Evolutionary conservation across 108 stramenopile genomes (phyloP).

Genomic region (Conticribra weissflogii): DNA sequence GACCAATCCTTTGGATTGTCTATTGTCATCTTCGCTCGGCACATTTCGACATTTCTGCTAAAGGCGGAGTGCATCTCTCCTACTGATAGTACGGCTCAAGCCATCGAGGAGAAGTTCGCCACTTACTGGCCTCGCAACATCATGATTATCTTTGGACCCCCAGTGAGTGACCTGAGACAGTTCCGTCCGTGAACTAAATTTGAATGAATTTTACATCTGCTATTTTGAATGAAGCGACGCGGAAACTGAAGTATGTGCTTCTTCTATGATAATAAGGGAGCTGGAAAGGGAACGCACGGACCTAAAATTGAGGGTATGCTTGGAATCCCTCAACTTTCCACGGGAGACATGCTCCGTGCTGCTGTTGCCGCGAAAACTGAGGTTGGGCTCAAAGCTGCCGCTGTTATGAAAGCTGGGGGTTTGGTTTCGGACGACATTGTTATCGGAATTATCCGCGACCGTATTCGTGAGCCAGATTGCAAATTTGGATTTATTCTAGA

Average conservation of each 20-base stretch:
- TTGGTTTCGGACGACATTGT: constrained; percentile 97
- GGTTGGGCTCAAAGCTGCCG: constrained; percentile 95
- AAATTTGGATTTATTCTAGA: constrained; percentile 97
- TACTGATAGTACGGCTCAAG: constrained; percentile 43
- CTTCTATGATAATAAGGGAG: constrained; percentile 21
- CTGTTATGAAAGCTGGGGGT: constrained; percentile 97
- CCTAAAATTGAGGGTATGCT: constrained; percentile 88
- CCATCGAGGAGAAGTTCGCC: constrained; percentile 80
- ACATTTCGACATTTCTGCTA: not conserved
- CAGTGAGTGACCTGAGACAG: constrained; percentile 9
- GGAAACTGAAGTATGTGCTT: too few species aligned
- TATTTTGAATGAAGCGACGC: too few species aligned
- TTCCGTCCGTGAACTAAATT: not conserved
- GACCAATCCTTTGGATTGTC: not conserved
- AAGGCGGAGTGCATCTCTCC: constrained; percentile 26
- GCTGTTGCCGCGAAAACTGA: constrained; percentile 96
- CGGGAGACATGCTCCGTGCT: constrained; percentile 99
- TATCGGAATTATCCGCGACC: constrained; percentile 94
- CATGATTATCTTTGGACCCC: constrained; percentile 65
- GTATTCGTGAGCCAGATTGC: constrained; percentile 92
- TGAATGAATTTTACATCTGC: too few species aligned
- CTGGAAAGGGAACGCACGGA: constrained; percentile 90
- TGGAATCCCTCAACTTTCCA: constrained; percentile 89
- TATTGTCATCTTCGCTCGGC: not conserved
- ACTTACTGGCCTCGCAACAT: constrained; percentile 93